Evolutionary conservation across 2,329 filamentous ascomycete species (phyloP).

Genomic region (Sclerotinia subarctica): DNA sequence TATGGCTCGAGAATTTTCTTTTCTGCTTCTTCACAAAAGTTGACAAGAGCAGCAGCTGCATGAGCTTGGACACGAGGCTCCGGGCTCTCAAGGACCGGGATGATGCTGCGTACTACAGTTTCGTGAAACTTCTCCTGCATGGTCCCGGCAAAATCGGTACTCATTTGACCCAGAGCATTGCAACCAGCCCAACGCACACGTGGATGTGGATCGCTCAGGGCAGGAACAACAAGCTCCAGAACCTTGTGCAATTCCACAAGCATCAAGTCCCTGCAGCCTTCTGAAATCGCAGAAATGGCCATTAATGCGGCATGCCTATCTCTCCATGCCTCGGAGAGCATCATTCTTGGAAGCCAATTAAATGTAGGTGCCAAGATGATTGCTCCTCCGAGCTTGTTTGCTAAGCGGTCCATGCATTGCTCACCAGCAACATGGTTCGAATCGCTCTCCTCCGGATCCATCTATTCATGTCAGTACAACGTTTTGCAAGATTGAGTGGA

Average conservation of each 20-base stretch:
- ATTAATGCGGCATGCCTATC: slow-evolving; percentile 96
- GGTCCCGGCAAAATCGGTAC: slow-evolving; percentile 94
- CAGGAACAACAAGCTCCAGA: slow-evolving; percentile 88
- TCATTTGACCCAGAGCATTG: slow-evolving; percentile 99
- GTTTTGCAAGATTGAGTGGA: slow-evolving; percentile 1
- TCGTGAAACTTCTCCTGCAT: slow-evolving; percentile 97
- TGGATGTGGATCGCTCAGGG: slow-evolving; percentile 83
- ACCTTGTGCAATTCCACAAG: slow-evolving; percentile 91
- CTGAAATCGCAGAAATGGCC: slow-evolving; percentile 98
- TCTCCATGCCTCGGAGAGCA: slow-evolving; percentile 90
- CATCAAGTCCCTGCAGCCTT: slow-evolving; percentile 95
- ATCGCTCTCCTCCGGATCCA: slow-evolving; percentile 94
- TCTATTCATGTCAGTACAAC: slow-evolving; percentile 47
- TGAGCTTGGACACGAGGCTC: slow-evolving; percentile 96
- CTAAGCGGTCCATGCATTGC: slow-evolving; percentile 95
- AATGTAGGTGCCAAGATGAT: slow-evolving; percentile 92
- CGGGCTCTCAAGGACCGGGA: slow-evolving; percentile 83
- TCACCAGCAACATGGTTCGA: slow-evolving; percentile 96
- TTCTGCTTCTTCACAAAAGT: slow-evolving; percentile 98
- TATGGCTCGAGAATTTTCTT: slow-evolving; percentile 90
- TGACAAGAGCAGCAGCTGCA: slow-evolving; percentile 94
- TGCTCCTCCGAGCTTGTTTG: slow-evolving; percentile 94
- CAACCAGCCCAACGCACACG: slow-evolving; percentile 96
- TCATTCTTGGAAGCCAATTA: slow-evolving; percentile 96
- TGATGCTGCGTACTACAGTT: slow-evolving; percentile 81